These are phyloP conservation scores for Saccharum spontaneum DNA, from an alignment of 176 grass and related monocot species.

Conservation along the genomic window DNA sequence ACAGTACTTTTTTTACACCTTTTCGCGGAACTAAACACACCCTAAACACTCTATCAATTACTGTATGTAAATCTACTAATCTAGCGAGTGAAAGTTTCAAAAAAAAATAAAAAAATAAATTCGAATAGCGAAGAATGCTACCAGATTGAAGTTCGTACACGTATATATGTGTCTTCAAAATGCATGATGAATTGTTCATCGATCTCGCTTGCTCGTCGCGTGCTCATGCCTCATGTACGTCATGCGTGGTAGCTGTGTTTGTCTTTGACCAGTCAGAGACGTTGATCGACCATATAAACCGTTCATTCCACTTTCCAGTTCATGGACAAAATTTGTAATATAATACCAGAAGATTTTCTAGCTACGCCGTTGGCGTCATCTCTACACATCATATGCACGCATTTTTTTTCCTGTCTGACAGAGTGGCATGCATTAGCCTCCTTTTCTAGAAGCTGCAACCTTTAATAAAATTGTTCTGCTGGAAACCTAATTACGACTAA, in stretches of 20 bases:
- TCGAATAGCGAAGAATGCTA: no score
- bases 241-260: not conserved
- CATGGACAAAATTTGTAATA: not conserved
- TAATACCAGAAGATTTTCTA: not conserved
- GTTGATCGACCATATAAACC: not conserved
- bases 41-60: no score
- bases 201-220: not conserved
- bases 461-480: not conserved
- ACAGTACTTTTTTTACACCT: no score
- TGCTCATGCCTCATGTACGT: not conserved
- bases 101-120: no score
- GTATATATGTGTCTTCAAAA: not conserved
- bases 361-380: not conserved
- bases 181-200: not conserved
- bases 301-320: not conserved
- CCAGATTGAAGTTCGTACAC: no score
- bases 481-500: not conserved
- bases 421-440: not conserved
- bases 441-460: conserved; percentile 12
- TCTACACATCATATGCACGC: not conserved
- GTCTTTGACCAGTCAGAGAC: not conserved
- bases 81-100: no score
- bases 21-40: no score
- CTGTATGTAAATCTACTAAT: no score
- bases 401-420: not conserved